Percentiles rank a stretch among this genome's conserved stretches.
Evolutionary conservation across 2,329 filamentous ascomycete genomes (phyloP).

Genomic region (Ceratocystiopsis brevicomis): DNA sequence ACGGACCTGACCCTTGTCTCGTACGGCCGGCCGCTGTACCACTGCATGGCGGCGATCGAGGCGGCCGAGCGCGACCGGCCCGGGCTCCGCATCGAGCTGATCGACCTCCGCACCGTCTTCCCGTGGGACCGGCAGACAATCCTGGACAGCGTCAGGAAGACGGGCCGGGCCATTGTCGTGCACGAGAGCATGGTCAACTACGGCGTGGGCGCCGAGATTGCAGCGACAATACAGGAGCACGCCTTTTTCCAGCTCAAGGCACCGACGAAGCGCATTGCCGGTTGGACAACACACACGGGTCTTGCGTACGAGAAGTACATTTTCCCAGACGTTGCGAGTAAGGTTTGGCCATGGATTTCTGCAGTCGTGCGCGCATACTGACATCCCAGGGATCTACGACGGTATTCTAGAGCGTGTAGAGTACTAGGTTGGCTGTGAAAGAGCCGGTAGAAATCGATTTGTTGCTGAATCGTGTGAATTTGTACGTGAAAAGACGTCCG

Average conservation of each 20-base stretch:
- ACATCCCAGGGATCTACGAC: neutral
- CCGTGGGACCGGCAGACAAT: slow-evolving; percentile 78
- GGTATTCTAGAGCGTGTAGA: neutral
- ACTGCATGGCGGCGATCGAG: slow-evolving; percentile 58
- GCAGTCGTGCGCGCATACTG: neutral
- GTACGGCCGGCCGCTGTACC: slow-evolving; percentile 79
- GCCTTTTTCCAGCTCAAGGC: slow-evolving; percentile 74
- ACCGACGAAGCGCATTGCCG: slow-evolving; percentile 65
- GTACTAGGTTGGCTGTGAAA: neutral
- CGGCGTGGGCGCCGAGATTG: slow-evolving; percentile 75
- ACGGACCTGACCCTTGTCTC: slow-evolving; percentile 72
- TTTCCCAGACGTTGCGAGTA: slow-evolving; percentile 71
- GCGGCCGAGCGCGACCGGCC: slow-evolving; percentile 51
- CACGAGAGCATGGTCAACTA: slow-evolving; percentile 87
- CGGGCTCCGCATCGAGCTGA: slow-evolving; percentile 62
- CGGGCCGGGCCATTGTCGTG: slow-evolving; percentile 69
- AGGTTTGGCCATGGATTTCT: too few species aligned
- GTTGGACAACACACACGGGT: slow-evolving; percentile 76
- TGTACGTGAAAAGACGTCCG: too few species aligned
- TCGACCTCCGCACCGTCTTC: slow-evolving; percentile 75
- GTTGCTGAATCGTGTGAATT: too few species aligned
- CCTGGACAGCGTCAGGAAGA: slow-evolving; percentile 68
- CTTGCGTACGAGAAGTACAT: slow-evolving; percentile 65
- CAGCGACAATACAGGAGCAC: slow-evolving; percentile 71
- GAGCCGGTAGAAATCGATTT: too few species aligned